Conservation (phyloP, 345 rosid genomes). For the Passiflora organensis region DNA sequence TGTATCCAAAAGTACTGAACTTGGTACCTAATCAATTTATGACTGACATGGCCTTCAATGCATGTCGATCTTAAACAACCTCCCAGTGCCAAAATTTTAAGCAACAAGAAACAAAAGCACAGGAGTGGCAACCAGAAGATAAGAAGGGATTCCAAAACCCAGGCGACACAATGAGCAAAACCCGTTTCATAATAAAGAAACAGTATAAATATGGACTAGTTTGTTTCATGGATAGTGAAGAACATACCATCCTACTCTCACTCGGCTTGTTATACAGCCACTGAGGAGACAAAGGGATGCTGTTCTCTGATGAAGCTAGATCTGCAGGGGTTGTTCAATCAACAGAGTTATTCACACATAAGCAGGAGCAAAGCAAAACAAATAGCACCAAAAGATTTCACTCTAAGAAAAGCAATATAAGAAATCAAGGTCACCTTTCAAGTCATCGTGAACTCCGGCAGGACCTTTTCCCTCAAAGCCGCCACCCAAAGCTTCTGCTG, state of each 20-base stretch:
- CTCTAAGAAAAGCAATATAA: background rate
- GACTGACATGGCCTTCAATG: too few species aligned
- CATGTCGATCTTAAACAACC: too few species aligned
- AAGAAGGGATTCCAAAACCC: background rate
- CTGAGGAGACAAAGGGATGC: constrained; percentile 91
- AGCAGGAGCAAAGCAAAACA: background rate
- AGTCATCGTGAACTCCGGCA: constrained; percentile 31
- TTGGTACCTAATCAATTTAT: too few species aligned
- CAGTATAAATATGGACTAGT: background rate
- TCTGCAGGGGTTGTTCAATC: constrained; percentile 33
- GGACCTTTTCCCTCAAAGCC: constrained; percentile 35
- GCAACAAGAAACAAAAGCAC: background rate
- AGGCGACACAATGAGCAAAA: background rate
- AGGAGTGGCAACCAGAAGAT: background rate
- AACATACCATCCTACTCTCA: constrained; percentile 29
- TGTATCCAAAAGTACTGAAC: too few species aligned
- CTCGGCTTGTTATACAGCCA: constrained; percentile 82
- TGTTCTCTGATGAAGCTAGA: constrained; percentile 57
- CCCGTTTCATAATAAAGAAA: background rate
- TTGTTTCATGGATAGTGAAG: background rate
- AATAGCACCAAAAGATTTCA: too few species aligned
- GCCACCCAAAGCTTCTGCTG: constrained; percentile 35
- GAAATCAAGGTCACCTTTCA: constrained; percentile 37
- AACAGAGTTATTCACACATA: background rate
- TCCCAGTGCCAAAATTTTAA: background rate